Conservation (phyloP, 176 grass and related monocot genomes). For the Olyra latifolia region DNA sequence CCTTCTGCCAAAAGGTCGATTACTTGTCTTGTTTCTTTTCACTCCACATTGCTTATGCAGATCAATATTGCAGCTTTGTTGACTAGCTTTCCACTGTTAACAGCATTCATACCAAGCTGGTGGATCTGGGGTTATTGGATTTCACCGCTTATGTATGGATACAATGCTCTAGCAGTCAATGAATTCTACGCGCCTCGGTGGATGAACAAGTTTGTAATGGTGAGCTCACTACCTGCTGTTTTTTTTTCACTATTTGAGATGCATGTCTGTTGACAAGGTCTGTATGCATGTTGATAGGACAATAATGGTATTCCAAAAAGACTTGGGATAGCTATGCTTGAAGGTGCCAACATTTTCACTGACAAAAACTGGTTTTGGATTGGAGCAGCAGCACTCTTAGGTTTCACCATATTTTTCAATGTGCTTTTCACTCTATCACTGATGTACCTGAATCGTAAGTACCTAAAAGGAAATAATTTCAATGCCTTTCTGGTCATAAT, state of each 20-base stretch:
- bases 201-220: conserved; percentile 65
- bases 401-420: conserved; percentile 97
- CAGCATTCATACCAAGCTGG: conserved; percentile 88
- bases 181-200: conserved; percentile 95
- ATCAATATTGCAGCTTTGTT: conserved; percentile 27
- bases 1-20: conserved; percentile 84
- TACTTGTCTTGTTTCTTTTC: conserved; percentile 24
- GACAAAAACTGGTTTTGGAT: conserved; percentile 97
- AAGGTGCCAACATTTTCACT: conserved; percentile 66
- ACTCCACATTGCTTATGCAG: neutral
- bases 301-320: conserved; percentile 50
- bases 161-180: conserved; percentile 88
- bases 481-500: neutral
- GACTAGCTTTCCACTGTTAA: conserved; percentile 24
- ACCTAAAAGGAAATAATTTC: neutral
- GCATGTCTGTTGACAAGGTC: conserved; percentile 24
- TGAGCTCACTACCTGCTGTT: conserved; percentile 27
- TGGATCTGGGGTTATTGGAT: conserved; percentile 99
- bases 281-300: conserved; percentile 35
- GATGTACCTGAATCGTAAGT: conserved; percentile 87
- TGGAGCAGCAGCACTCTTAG: conserved; percentile 72
- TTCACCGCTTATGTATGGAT: conserved; percentile 87
- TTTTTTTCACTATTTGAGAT: conserved; percentile 13
- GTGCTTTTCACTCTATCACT: conserved; percentile 90
- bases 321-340: conserved; percentile 64